phyloP scores from a whole-genome alignment of 495 filamentous ascomycete genomes.

The Delitschia confertaspora region DNA sequence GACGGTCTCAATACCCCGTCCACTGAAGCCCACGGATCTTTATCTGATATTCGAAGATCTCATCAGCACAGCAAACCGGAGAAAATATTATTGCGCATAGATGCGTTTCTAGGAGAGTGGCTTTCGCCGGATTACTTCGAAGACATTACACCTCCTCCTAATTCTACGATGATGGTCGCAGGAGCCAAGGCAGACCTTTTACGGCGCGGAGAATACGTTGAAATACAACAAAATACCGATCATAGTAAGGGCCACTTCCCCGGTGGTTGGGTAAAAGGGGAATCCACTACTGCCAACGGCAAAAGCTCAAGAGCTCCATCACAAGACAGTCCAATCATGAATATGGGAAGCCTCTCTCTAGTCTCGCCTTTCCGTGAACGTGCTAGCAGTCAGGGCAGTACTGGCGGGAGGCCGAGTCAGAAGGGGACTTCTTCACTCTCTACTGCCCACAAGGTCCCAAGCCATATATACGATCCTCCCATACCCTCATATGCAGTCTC shows the following conservation, averaged over 20 bases:
- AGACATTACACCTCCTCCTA: constrained; percentile 79
- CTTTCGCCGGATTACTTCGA: constrained; percentile 87
- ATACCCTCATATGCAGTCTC: constrained; percentile 78
- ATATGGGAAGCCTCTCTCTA: constrained; percentile 28
- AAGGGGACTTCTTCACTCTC: constrained; percentile 2
- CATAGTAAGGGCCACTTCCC: constrained; percentile 44
- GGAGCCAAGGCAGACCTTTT: constrained; percentile 78
- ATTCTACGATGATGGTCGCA: constrained; percentile 75
- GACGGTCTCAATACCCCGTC: no score
- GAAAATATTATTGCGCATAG: constrained; percentile 63
- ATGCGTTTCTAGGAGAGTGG: constrained; percentile 95
- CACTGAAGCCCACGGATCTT: no score
- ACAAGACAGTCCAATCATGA: constrained; percentile 27
- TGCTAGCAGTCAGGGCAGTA: constrained; percentile 35
- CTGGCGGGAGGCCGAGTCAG: not conserved
- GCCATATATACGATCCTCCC: constrained; percentile 56
- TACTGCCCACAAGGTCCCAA: constrained; percentile 19
- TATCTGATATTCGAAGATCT: no score
- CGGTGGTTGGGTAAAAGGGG: constrained; percentile 51
- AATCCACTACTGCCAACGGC: constrained; percentile 8
- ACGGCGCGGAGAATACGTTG: constrained; percentile 54
- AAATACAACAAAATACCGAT: constrained; percentile 33
- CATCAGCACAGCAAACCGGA: constrained; percentile 15
- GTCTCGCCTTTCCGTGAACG: constrained; percentile 37
- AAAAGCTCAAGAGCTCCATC: constrained; percentile 26